Base-by-base conservation (phyloP, 495 filamentous ascomycete species). In the Glarea lozoyensis region DNA sequence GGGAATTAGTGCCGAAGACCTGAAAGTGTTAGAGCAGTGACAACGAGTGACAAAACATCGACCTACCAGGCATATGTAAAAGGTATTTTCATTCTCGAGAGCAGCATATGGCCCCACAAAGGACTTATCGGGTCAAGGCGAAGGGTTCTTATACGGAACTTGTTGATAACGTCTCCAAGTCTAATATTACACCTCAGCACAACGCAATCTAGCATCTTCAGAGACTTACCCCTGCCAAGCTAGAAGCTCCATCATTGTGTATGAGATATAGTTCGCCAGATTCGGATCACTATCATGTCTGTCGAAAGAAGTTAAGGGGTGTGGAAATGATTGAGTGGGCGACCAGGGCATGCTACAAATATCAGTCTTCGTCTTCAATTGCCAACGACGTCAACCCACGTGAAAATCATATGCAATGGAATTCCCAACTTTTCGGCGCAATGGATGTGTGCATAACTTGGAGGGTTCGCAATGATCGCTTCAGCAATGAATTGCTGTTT, bases 391-490 rank as follows among this genome's bases (percentile, higher is more conserved):
- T n/a, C 68, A 13, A 63, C 72, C 54, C 55, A 76, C 67, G 85
- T 88, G 62, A 88, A 90, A 79, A 90, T 86, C 41, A 90, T 58
- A 60, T 88, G 82, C 4, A 90, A 60, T 11, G 85, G 84, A 23
- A 89, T 73, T 0, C 84, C 83, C 27, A 90, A 60, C 50, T 78
- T 79, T 60, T 90, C 79, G 16, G 85, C 85, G 48, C 82, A 82
- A 60, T 87, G 84, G 6, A 89, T 65, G 60, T 88, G 84, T 10
- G 79, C 82, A 58, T 88, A 88, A 56, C 82, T 83, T 0, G 84
- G 84, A 2, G 85, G 85, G 52, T 90, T 90, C 6, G 85, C 85
- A 47, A 90, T 89, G 50, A 90, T 89, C 3, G 72, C 79, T 58
- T 89, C 82, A 0, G 84, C 84, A 15, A 89, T 75, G 47, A 90